Base-by-base conservation (phyloP, 768 basidiomycete genomes). In the Russula sp. region DNA sequence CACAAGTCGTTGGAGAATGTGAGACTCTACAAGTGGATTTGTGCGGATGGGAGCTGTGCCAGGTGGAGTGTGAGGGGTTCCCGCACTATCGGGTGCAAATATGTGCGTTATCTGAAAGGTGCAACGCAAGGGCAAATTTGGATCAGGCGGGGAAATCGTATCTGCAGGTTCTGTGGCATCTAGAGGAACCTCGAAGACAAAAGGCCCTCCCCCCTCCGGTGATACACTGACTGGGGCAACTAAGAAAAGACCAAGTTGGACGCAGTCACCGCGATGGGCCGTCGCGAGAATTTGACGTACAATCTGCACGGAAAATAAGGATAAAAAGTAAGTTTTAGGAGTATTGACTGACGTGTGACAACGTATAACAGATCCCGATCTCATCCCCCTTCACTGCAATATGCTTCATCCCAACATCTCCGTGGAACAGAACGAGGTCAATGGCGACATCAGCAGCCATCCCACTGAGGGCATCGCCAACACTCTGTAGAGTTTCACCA, bases 341-440 rank as follows among this genome's bases (percentile, higher is more conserved):
- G 16, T 37, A 61, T 45, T 31, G 55, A 80, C 92, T 78, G 77
- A 96, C 95, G 79, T 94, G 89, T 44, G 86, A 85, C 61, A 97
- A 73, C 2, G 86, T 82, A 76, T 88, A 95, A 44, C 84, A 84
- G 64, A 96, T 77, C 9, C 87, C 93, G 69, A 85, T 87, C 70
- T 94, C 94, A 68, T 93, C 89, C 20, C 91, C 93, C 68, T 78
- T 83, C 14, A 96, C 93, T 61, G 84, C 86, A 55, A 94, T 81
- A 67, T 94, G 91, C 76, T 89, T 90, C 79, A 97, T 80, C 22
- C 87, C 88, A 22, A 89, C 86, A 72, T 96, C 94, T 20, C 87
- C 89, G 69, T 98, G 94, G 72, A 88, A 95, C 13, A 97, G 76
- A 18, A 96, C 92, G 66, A 98, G 77, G 73, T 98, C 94, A 37